These are phyloP conservation scores for Phalaenopsis equestris DNA, from an alignment of 106 monocot species.

Conservation along the genomic window DNA sequence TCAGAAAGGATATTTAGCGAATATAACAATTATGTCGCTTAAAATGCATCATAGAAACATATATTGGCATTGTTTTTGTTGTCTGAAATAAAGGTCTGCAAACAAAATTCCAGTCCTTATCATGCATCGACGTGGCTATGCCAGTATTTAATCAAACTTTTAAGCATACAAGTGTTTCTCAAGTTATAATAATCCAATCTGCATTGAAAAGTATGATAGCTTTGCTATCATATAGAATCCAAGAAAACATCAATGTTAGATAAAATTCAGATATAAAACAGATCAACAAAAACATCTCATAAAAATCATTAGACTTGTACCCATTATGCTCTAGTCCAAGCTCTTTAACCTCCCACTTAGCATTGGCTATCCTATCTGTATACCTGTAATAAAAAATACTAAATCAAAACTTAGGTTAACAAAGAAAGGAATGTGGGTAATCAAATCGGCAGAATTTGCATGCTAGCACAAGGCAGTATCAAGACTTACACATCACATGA, in stretches of 20 bases:
- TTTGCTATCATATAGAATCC: neutral
- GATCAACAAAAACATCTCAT: neutral
- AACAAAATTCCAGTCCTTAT: neutral
- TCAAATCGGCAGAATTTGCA: neutral
- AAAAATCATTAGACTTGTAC: slow-evolving; percentile 23
- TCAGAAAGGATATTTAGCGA: neutral
- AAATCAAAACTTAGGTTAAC: neutral
- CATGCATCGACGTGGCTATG: neutral
- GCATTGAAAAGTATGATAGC: neutral
- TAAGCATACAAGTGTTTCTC: neutral
- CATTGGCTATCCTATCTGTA: slow-evolving; percentile 79
- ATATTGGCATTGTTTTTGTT: neutral
- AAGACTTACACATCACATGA: neutral
- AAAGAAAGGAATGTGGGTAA: neutral
- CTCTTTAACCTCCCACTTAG: slow-evolving; percentile 98
- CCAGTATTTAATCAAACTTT: neutral
- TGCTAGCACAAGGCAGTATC: neutral
- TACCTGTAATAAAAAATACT: slow-evolving; percentile 37
- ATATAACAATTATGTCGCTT: neutral
- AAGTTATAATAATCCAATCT: neutral
- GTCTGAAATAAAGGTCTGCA: neutral
- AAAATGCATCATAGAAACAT: neutral
- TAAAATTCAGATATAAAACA: neutral
- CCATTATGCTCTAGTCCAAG: slow-evolving; percentile 94
- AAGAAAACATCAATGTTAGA: neutral